Base-by-base conservation (phyloP, 169 alveolate species). In the Plasmodium vinckei region DNA sequence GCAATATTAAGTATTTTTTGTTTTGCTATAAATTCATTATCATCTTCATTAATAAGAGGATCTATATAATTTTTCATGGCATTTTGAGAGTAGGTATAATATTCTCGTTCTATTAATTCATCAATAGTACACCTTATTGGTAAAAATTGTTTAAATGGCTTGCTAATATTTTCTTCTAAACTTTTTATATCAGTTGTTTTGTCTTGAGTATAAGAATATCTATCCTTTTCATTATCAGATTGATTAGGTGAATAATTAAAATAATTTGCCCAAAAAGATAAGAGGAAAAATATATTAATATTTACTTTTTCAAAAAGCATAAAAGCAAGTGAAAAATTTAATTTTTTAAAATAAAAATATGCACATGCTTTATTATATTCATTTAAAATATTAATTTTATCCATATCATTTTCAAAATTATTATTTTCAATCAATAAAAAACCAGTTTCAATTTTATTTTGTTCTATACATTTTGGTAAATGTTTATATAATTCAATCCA, bases 341-440 rank as follows among this genome's bases (percentile, higher is more conserved):
- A 69, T 33, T 59, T 33, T 0, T 39, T 53, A 27, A 82, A 82
- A 19, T 33, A 46, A 46, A 42, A 44, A 19, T 82, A 82, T 7
- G 72, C 90, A 82, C 90, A 82, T 19, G 82, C 82, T 53, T 82
- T 82, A 54, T 25, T 82, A 54, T 82, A 82, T 23, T 53, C 84
- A 15, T 65, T 10, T 13, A 82, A 19, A 0, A 60, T 68, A 56
- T 13, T 33, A 7, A n/a, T n/a, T 46, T 60, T 82, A 2, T 82
- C 90, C 2, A 9, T 1, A n/a, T 82, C 63, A 54, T 25, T 56
- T 21, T 82, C 71, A 25, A 67, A 82, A 10, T 25, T n/a, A 39
- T 67, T 65, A 25, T 82, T 82, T 7, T 82, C 64, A 0, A 82
- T 82, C 10, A 82, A 44, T 1, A 54, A n/a, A 60, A 82, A 82